These are phyloP conservation scores for Spergularia bocconei DNA, from an alignment of 148 eudicot species.

Conservation along the genomic window DNA sequence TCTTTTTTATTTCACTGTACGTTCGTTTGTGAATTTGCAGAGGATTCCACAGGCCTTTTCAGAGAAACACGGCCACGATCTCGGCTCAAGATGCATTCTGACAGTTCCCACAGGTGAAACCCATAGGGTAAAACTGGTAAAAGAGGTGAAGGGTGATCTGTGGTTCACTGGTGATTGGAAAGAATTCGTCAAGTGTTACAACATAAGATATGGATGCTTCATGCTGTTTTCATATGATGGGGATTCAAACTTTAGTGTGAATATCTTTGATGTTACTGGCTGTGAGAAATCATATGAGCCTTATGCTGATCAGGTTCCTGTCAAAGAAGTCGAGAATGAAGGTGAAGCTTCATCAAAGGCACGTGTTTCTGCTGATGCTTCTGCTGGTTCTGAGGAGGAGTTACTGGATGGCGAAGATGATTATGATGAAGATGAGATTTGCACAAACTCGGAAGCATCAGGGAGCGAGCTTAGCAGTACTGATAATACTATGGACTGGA, in stretches of 20 bases:
- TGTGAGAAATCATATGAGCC: constrained; percentile 36
- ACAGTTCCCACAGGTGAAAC: constrained; percentile 41
- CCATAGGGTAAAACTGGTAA: constrained; percentile 26
- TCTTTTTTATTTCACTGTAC: too few species aligned
- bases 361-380: neutral
- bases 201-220: constrained; percentile 31
- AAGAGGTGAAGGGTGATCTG: constrained; percentile 18
- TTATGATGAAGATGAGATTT: too few species aligned
- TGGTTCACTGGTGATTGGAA: constrained; percentile 41
- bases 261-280: constrained; percentile 30
- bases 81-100: constrained; percentile 25
- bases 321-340: neutral
- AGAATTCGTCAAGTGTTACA: constrained; percentile 33
- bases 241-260: constrained; percentile 35
- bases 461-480: too few species aligned
- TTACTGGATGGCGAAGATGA: too few species aligned
- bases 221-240: constrained; percentile 41
- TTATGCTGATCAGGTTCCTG: neutral
- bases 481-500: too few species aligned
- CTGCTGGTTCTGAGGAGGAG: too few species aligned
- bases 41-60: constrained; percentile 16
- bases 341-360: neutral
- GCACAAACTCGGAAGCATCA: too few species aligned
- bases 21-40: neutral
- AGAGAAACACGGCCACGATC: constrained; percentile 8